These are phyloP conservation scores for Waltergamsia citrina DNA, from an alignment of 2,329 filamentous ascomycete species.

Conservation along the genomic window DNA sequence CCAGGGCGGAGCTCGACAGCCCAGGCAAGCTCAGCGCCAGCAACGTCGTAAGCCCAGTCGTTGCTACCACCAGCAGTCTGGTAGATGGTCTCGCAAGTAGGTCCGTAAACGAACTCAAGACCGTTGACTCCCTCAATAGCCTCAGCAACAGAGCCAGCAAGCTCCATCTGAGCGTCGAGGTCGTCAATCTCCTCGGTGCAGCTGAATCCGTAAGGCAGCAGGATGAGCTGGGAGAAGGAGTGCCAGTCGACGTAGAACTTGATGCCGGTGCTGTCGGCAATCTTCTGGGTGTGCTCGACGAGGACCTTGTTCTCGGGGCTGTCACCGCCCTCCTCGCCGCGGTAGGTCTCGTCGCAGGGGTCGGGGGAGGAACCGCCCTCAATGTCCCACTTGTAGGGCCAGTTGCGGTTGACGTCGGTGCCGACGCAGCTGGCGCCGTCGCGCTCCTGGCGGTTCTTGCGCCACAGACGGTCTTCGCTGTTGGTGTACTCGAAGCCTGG, in stretches of 20 bases:
- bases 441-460: constrained; percentile 44
- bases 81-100: constrained; percentile 54
- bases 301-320: constrained; percentile 43
- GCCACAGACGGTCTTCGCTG: constrained; percentile 48
- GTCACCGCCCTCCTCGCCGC: constrained; percentile 30
- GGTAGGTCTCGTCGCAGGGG: constrained; percentile 41
- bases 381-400: constrained; percentile 43
- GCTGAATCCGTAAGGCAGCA: constrained; percentile 50
- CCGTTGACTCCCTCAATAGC: constrained; percentile 38
- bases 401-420: constrained; percentile 51
- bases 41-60: constrained; percentile 34
- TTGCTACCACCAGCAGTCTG: constrained; percentile 36
- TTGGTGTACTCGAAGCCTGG: constrained; percentile 50
- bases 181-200: constrained; percentile 37
- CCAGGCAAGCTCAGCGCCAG: constrained; percentile 29
- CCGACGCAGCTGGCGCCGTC: constrained; percentile 33
- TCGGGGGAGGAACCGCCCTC: constrained; percentile 39
- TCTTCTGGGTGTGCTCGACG: constrained; percentile 20
- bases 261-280: constrained; percentile 33
- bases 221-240: constrained; percentile 51
- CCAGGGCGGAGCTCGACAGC: constrained; percentile 25
- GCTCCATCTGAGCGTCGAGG: constrained; percentile 33
- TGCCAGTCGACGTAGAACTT: constrained; percentile 58
- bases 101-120: constrained; percentile 30
- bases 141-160: constrained; percentile 36